A percentile compares a stretch with the other conserved stretches of the same genome.
Evolutionary conservation across 371 early-diverging fungal species (phyloP).

Genomic region (Circinella minor): DNA sequence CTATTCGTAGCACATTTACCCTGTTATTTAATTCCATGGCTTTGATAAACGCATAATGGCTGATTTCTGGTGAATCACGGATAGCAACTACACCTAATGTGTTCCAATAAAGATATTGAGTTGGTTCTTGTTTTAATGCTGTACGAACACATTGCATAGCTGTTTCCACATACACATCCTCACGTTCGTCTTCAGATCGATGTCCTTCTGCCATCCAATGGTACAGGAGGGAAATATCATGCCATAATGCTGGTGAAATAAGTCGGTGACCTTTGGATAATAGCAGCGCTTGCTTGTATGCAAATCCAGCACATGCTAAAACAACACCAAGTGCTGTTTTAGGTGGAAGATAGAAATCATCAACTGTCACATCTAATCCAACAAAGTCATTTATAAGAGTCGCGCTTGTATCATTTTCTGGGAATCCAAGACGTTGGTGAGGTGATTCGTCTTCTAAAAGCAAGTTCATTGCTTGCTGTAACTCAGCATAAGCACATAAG

Average conservation of each 20-base stretch:
- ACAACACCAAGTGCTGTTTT: constrained; percentile 44
- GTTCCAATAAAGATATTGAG: constrained; percentile 72
- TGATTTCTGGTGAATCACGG: constrained; percentile 56
- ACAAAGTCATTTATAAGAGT: constrained; percentile 38
- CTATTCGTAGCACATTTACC: constrained; percentile 37
- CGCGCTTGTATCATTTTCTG: constrained; percentile 29
- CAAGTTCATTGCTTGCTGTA: constrained; percentile 37
- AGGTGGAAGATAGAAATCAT: constrained; percentile 35
- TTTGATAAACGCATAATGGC: constrained; percentile 87
- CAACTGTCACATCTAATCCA: constrained; percentile 25
- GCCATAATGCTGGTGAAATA: constrained; percentile 49
- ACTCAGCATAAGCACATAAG: constrained; percentile 40
- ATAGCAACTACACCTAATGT: constrained; percentile 74
- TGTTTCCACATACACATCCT: constrained; percentile 20
- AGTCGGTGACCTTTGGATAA: constrained; percentile 40
- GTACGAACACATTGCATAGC: constrained; percentile 60
- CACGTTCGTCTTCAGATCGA: background rate
- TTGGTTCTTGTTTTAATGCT: constrained; percentile 70
- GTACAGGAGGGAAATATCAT: constrained; percentile 52
- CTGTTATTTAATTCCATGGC: constrained; percentile 74
- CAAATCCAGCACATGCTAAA: constrained; percentile 48
- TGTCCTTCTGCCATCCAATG: constrained; percentile 41
- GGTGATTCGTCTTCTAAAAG: constrained; percentile 25
- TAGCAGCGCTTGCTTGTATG: constrained; percentile 59
- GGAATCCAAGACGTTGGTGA: constrained; percentile 48